phyloP scores from a whole-genome alignment of 192 early-diverging fungal species.

The Coemansia sp. region DNA sequence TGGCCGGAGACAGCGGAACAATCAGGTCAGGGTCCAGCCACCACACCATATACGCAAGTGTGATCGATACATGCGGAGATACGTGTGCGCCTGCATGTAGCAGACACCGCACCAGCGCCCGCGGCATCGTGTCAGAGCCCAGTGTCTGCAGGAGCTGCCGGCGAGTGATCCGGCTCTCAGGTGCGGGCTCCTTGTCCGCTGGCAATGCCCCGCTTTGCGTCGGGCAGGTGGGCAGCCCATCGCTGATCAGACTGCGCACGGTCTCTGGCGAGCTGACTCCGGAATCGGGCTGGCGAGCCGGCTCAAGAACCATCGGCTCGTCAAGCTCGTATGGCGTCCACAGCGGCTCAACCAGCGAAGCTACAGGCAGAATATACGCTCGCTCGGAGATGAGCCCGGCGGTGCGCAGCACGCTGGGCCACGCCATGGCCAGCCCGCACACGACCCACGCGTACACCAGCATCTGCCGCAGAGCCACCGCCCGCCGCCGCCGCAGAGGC shows the following conservation, averaged over 20 bases:
- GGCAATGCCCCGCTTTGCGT: background rate
- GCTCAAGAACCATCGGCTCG: slow-evolving; percentile 11
- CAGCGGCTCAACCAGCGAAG: slow-evolving; percentile 45
- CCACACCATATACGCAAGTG: slow-evolving; percentile 30
- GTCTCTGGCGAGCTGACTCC: background rate
- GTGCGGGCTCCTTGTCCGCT: background rate
- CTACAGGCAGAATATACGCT: slow-evolving; percentile 41
- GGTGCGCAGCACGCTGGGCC: slow-evolving; percentile 50
- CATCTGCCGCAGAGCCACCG: slow-evolving; percentile 22
- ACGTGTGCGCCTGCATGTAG: slow-evolving; percentile 10
- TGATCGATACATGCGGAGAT: slow-evolving; percentile 21
- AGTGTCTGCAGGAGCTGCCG: slow-evolving; percentile 28
- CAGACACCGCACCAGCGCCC: slow-evolving; percentile 26
- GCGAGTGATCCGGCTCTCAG: slow-evolving; percentile 26
- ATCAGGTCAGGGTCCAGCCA: slow-evolving; percentile 43
- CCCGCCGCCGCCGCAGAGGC: slow-evolving; percentile 13
- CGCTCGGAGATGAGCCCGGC: slow-evolving; percentile 52
- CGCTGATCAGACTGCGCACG: background rate
- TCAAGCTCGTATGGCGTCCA: slow-evolving; percentile 26
- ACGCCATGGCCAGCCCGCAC: slow-evolving; percentile 45
- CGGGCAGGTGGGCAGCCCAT: background rate
- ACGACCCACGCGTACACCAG: slow-evolving; percentile 46
- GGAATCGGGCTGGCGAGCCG: background rate
- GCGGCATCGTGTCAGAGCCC: slow-evolving; percentile 20
- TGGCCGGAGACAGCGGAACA: slow-evolving; percentile 30